Evolutionary conservation across 2,329 filamentous ascomycete species (phyloP).

Genomic region (Chrysoporthe cubensis): DNA sequence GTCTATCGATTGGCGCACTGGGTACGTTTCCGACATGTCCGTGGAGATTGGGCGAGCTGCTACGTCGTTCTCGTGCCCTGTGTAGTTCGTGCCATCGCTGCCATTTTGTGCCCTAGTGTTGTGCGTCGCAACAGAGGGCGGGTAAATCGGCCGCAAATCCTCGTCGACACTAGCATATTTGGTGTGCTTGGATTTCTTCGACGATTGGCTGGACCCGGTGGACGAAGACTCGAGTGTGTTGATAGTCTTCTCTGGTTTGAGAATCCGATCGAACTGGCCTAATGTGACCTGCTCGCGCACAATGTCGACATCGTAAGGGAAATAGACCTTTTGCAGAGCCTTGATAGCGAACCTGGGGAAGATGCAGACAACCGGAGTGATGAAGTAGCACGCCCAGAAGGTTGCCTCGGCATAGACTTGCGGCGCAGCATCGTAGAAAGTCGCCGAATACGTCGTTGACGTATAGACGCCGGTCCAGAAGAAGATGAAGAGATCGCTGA

Average conservation of each 20-base stretch:
- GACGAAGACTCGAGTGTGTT: conserved; percentile 47
- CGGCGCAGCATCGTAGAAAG: conserved; percentile 75
- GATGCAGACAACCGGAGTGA: conserved; percentile 81
- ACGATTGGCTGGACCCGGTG: conserved; percentile 63
- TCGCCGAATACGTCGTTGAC: conserved; percentile 49
- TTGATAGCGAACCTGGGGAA: conserved; percentile 89
- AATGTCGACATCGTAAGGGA: conserved; percentile 91
- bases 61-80: conserved; percentile 64
- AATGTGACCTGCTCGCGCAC: conserved; percentile 87
- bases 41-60: conserved; percentile 32
- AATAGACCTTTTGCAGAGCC: conserved; percentile 89
- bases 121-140: conserved; percentile 84
- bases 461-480: conserved; percentile 94
- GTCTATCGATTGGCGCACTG: conserved; percentile 63
- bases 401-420: conserved; percentile 80
- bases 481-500: conserved; percentile 88
- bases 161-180: conserved; percentile 74
- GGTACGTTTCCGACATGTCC: conserved; percentile 32
- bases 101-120: conserved; percentile 85
- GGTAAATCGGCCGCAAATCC: conserved; percentile 90
- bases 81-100: conserved; percentile 93
- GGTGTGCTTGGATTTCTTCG: conserved; percentile 60
- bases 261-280: conserved; percentile 79
- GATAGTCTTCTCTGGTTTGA: conserved; percentile 43
- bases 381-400: conserved; percentile 84